These are phyloP conservation scores for Phytophthora multivora DNA, from an alignment of 352 stramenopile species.

Conservation along the genomic window DNA sequence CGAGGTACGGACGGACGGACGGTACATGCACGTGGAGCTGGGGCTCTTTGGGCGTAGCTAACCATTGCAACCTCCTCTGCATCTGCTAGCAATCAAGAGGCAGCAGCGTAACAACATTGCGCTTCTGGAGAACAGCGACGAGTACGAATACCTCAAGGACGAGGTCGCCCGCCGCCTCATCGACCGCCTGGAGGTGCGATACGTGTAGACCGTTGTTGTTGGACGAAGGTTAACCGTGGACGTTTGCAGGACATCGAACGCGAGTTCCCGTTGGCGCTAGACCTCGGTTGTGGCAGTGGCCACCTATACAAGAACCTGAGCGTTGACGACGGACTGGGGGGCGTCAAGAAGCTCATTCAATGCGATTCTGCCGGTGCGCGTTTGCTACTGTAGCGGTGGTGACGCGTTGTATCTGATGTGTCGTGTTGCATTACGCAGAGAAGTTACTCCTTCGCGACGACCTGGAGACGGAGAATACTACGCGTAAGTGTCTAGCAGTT, in stretches of 20 bases:
- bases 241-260: conserved; percentile 75
- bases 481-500: conserved; percentile 17
- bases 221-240: background rate
- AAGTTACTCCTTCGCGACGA: conserved; percentile 76
- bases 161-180: conserved; percentile 84
- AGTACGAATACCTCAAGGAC: conserved; percentile 89
- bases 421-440: conserved; percentile 35
- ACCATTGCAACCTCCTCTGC: background rate
- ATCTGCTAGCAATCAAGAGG: conserved; percentile 61
- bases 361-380: conserved; percentile 67
- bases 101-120: conserved; percentile 85
- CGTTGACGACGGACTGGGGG: conserved; percentile 68
- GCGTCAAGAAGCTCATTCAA: conserved; percentile 80
- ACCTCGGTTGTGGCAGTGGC: conserved; percentile 79
- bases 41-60: no score
- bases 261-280: conserved; percentile 77
- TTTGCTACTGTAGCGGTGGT: background rate
- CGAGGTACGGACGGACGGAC: no score
- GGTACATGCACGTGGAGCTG: background rate
- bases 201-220: background rate
- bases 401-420: conserved; percentile 1
- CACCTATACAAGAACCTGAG: conserved; percentile 86
- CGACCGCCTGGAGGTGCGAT: conserved; percentile 72
- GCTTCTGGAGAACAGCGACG: conserved; percentile 52
- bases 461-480: conserved; percentile 28